Evolutionary conservation across 306 rosid genomes (phyloP).

Genomic region (Potentilla sterilis): DNA sequence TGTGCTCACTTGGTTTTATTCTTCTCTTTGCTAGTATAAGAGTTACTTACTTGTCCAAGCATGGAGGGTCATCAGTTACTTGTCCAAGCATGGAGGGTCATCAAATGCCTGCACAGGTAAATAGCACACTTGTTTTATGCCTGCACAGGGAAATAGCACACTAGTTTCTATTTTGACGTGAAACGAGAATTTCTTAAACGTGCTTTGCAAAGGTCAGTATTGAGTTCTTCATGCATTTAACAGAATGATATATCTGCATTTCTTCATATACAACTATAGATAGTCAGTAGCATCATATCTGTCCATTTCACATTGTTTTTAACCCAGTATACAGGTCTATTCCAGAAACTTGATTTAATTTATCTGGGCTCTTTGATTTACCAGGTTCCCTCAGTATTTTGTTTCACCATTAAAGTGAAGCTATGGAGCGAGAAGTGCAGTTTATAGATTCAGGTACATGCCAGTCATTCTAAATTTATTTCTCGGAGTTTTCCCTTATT

Average conservation of each 20-base stretch:
- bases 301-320: too few species aligned
- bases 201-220: slow-evolving; percentile 45
- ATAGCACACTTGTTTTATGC: slow-evolving; percentile 80
- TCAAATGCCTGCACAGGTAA: slow-evolving; percentile 51
- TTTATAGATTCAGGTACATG: slow-evolving; percentile 77
- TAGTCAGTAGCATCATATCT: too few species aligned
- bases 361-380: slow-evolving; percentile 20
- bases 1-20: too few species aligned
- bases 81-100: slow-evolving; percentile 94
- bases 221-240: too few species aligned
- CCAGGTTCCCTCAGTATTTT: slow-evolving; percentile 74
- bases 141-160: slow-evolving; percentile 31
- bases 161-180: slow-evolving; percentile 94
- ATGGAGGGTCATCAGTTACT: slow-evolving; percentile 90
- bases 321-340: background rate
- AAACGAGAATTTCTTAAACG: slow-evolving; percentile 76
- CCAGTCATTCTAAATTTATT: too few species aligned
- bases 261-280: too few species aligned
- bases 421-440: slow-evolving; percentile 91
- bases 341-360: background rate
- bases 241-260: too few species aligned
- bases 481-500: too few species aligned
- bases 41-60: slow-evolving; percentile 74
- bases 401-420: slow-evolving; percentile 82
- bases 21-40: too few species aligned